phyloP scores from a whole-genome alignment of 495 filamentous ascomycete species.

The Cercophora samala region DNA sequence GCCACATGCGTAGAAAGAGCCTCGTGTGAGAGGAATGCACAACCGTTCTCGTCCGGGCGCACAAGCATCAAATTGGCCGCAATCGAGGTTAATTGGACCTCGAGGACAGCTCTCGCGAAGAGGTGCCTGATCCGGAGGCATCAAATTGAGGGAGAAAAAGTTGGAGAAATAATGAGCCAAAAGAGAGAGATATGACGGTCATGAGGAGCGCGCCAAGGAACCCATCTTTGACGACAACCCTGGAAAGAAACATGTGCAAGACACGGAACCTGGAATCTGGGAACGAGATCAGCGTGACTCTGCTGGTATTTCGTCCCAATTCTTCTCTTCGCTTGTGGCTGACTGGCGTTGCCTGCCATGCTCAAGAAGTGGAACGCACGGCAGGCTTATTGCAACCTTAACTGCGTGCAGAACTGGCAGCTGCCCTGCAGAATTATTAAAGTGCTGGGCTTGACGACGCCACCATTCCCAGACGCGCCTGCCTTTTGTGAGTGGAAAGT shows the following conservation, averaged over 20 bases:
- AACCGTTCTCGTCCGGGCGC: not conserved
- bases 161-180: not conserved
- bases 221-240: not conserved
- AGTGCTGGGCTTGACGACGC: not conserved
- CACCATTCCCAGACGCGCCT: not conserved
- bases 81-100: not conserved
- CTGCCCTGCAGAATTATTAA: not conserved
- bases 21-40: not conserved
- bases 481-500: not conserved
- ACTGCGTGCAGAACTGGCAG: not conserved
- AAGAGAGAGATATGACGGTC: not conserved
- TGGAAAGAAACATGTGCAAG: not conserved
- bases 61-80: not conserved
- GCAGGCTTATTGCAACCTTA: not conserved
- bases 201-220: conserved; percentile 1
- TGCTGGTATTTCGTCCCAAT: not conserved
- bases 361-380: not conserved
- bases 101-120: not conserved
- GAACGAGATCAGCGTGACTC: conserved; percentile 1
- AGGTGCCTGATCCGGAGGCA: not conserved
- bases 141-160: not conserved
- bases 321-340: not conserved
- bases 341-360: not conserved
- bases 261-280: conserved; percentile 6
- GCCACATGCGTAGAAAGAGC: not conserved